Evolutionary conservation across 148 eudicot genomes (phyloP), one percentile per base, ranked within the genome.

Genomic region (Polygonum maritimum): DNA sequence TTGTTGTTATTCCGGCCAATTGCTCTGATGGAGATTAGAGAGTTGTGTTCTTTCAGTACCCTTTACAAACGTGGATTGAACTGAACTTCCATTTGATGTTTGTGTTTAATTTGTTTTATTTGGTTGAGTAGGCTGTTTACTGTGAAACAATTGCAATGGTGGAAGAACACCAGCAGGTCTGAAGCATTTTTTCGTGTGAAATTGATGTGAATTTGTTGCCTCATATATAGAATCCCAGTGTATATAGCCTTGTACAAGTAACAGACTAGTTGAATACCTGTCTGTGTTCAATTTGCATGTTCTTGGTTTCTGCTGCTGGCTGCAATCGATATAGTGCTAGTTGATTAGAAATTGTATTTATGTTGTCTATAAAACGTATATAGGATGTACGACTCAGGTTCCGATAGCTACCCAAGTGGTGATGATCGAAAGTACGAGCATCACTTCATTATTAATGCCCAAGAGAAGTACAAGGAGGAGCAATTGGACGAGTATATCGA

Each of bases 111-210:
- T 38, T 72, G 44, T 49, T 62, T 4, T 55, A 47, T 49, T 65
- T 76, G 51, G 38, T 31, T 69, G 60, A 69, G 45, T 80, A 94
- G 98, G 98, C 97, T 14, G 82, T 94, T 40, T 94, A 94, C 76
- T 82, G 83, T 60, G 98, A 94, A 84, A 90, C 96, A n/a, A 84
- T 82, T 78, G 89, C 90, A 21, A 94, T 92, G 93, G 93, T 94
- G 67, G 98, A 94, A 78, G 97, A 94, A 74, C 88, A 87, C 79
- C 97, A 94, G 79, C 98, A 94, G 98, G 98, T 94, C 36, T 31
- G 69, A 60, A 60, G 69, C 12, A 6, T 31, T 60, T 60, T 60
- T 55, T 65, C 31, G 41, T 8, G 69, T 21, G 10, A 54, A 54
- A 6, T 54, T 9, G 33, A 57, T 57, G 33, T 57, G 63, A 21